Base-by-base conservation (phyloP, 1,284 basidiomycete genomes). In the Laetiporus sulphureus region DNA sequence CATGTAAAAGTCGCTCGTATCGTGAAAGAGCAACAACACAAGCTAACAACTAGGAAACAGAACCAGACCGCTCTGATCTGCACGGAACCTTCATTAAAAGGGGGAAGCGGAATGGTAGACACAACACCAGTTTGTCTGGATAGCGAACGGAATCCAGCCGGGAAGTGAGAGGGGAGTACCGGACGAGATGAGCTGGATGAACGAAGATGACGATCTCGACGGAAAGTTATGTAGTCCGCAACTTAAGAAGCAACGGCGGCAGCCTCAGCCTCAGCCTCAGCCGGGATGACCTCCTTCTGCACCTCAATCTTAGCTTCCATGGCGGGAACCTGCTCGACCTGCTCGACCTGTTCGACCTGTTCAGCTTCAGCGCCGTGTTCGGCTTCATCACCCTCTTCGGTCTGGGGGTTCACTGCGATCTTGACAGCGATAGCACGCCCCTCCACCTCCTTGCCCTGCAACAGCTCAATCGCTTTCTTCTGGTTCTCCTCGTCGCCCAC, bases 341-440 rank as follows among this genome's bases (percentile, higher is more conserved):
- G 8, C 7, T 7, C 25, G 20, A 15, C 38, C 5, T 21, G 8
- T 16, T 30, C 25, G 20, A 15, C 38, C 5, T 21, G 8, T 16
- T 30, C 20, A 65, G 64, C n/a, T n/a, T n/a, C 33, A 25, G 71
- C 64, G 36, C 71, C 63, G 56, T 52, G 46, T 34, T 49, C 58
- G 39, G 41, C 54, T 42, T 60, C 59, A 29, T 40, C 59, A 32
- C 56, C 63, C 30, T 65, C 63, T 25, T 64, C 62, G 39, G 49
- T 52, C 46, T 63, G 59, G 23, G 67, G 56, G 59, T 89, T 86
- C 62, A 91, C 85, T 44, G 91, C 91, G 53, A 94, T 71, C 72
- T 92, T 93, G 69, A 93, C 88, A 44, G 84, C 87, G 58, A 94
- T 82, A 51, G 74, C 62, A 53, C 91, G 73, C 43, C 87, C 88